Percentiles rank a stretch among this genome's conserved stretches.
These are phyloP conservation scores for Violaceomyces palustris DNA, from an alignment of 1,284 basidiomycete genomes.

Conservation along the genomic window DNA sequence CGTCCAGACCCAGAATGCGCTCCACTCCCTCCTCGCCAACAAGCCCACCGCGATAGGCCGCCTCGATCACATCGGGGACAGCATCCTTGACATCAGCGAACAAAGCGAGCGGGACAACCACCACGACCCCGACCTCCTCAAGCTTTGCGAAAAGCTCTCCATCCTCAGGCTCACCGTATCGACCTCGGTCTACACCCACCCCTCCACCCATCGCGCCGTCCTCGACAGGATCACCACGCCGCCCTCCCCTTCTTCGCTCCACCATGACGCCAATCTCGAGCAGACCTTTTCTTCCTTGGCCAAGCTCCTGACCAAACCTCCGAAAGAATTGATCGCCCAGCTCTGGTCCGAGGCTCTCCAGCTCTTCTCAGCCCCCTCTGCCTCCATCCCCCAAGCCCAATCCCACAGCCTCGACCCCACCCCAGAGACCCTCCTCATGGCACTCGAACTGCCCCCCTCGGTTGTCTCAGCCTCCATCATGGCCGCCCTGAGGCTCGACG, in stretches of 20 bases:
- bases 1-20: slow-evolving; percentile 20
- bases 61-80: slow-evolving; percentile 20
- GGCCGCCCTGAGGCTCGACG: slow-evolving; percentile 31
- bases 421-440: slow-evolving; percentile 13
- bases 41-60: no score
- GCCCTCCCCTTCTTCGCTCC: slow-evolving; percentile 4
- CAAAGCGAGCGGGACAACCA: no score
- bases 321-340: slow-evolving; percentile 21
- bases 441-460: slow-evolving; percentile 23
- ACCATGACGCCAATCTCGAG: slow-evolving; percentile 2
- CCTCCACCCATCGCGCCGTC: no score
- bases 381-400: slow-evolving; percentile 5
- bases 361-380: slow-evolving; percentile 12
- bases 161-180: slow-evolving; percentile 31
- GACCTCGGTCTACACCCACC: slow-evolving; percentile 24
- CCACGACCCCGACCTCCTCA: slow-evolving; percentile 9
- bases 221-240: no score
- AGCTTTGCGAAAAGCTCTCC: slow-evolving; percentile 16
- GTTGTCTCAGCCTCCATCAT: slow-evolving; percentile 33
- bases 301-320: slow-evolving; percentile 13
- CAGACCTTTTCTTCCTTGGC: neutral
- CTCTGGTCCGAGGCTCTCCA: slow-evolving; percentile 35
- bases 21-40: slow-evolving; percentile 4
- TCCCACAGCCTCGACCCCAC: slow-evolving; percentile 25
- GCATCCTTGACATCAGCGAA: slow-evolving; percentile 9